A percentile compares a stretch with the other conserved stretches of the same genome.
Conservation (phyloP, 345 rosid species). For the Lepidium didymum region DNA sequence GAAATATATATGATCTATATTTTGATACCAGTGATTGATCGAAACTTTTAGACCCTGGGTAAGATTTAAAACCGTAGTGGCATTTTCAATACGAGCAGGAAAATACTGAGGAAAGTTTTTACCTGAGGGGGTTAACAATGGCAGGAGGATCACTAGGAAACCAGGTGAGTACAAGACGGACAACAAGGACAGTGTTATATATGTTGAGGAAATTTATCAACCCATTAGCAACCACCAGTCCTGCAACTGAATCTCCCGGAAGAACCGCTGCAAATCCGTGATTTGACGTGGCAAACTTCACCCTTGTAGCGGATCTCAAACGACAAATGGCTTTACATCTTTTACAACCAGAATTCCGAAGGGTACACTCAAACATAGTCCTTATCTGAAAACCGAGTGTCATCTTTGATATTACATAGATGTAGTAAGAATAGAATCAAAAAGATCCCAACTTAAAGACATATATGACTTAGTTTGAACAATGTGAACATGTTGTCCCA, state of each 20-base stretch:
- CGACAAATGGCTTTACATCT: constrained; percentile 12
- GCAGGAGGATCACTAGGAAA: constrained; percentile 93
- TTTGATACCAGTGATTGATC: background rate
- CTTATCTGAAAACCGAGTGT: too few relatives aligned
- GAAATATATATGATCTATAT: background rate
- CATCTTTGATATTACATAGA: too few relatives aligned
- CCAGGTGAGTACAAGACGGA: constrained; percentile 92
- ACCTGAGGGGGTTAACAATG: constrained; percentile 95
- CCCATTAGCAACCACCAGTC: constrained; percentile 82
- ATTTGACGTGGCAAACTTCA: constrained; percentile 29
- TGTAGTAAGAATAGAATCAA: background rate
- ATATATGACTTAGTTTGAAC: background rate
- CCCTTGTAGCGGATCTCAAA: constrained; percentile 31
- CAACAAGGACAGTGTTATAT: constrained; percentile 70
- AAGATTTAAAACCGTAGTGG: background rate
- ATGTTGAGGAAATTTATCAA: constrained; percentile 66
- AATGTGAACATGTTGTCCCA: too few relatives aligned
- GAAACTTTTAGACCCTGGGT: background rate
- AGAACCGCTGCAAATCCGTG: constrained; percentile 80
- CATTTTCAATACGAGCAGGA: background rate
- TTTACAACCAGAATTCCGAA: background rate
- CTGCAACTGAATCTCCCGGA: constrained; percentile 89
- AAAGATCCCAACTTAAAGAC: background rate
- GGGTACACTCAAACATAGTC: too few relatives aligned
- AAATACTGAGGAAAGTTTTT: background rate